Percentiles rank a stretch among this genome's conserved stretches.
These are phyloP conservation scores for Solanum verrucosum DNA, from an alignment of 257 asterid species.

Conservation along the genomic window DNA sequence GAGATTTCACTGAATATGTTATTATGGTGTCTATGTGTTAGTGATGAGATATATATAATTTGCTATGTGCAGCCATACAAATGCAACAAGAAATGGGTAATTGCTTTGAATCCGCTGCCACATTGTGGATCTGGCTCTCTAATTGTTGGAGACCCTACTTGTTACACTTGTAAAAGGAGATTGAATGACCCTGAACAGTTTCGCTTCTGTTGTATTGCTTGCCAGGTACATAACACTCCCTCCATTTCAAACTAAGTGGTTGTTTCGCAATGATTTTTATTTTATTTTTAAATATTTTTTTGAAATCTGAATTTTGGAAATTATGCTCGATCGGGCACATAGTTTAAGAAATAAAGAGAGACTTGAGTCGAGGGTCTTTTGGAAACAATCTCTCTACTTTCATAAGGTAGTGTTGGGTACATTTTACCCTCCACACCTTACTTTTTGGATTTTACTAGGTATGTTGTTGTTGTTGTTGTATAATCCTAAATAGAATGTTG, in stretches of 20 bases:
- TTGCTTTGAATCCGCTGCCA: conserved; percentile 21
- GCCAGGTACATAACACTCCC: conserved; percentile 3
- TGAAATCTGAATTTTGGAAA: neutral
- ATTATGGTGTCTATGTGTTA: neutral
- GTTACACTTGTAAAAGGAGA: conserved; percentile 11
- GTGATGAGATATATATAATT: neutral
- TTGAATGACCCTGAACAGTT: conserved; percentile 8
- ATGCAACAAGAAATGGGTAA: conserved; percentile 24
- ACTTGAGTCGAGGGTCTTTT: no score
- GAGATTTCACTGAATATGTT: no score
- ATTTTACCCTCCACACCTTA: no score
- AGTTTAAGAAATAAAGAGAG: neutral
- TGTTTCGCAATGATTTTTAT: neutral
- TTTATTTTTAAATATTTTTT: no score
- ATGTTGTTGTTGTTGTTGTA: neutral
- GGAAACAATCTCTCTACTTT: no score
- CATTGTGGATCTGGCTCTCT: conserved; percentile 23
- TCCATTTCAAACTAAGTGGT: neutral
- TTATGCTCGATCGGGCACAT: neutral
- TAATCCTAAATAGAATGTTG: neutral
- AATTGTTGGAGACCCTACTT: conserved; percentile 5
- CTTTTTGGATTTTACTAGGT: neutral
- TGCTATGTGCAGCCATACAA: conserved; percentile 14
- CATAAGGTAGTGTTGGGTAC: no score
- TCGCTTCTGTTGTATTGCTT: conserved; percentile 15